A percentile compares a stretch with the other conserved stretches of the same genome.
phyloP scores from a whole-genome alignment of 371 early-diverging fungal genomes.

The Rhizopus stolonifer region DNA sequence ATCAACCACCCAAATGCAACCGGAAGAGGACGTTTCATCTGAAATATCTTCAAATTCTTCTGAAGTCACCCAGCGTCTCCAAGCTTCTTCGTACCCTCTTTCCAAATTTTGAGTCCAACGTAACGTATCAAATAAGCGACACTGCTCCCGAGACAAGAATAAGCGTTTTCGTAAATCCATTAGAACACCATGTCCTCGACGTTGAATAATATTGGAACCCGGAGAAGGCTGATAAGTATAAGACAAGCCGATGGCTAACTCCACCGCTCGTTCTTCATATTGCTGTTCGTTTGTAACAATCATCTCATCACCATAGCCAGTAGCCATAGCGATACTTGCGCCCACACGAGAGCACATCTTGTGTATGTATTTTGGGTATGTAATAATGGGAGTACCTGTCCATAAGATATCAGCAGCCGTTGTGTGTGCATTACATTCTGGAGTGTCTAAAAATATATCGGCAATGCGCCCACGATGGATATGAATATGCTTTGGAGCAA shows the following conservation, averaged over 20 bases:
- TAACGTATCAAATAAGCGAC: slow-evolving; percentile 82
- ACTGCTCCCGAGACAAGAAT: slow-evolving; percentile 74
- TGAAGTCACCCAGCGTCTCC: slow-evolving; percentile 75
- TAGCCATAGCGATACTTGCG: slow-evolving; percentile 83
- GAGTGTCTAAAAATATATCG: slow-evolving; percentile 90
- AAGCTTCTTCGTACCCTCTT: slow-evolving; percentile 69
- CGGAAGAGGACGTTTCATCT: slow-evolving; percentile 9
- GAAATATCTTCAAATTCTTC: slow-evolving; percentile 56
- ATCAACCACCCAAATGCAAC: slow-evolving; percentile 50
- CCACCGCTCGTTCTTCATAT: slow-evolving; percentile 80
- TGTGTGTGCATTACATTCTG: slow-evolving; percentile 94
- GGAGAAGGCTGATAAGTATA: slow-evolving; percentile 47
- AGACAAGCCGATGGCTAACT: slow-evolving; percentile 55
- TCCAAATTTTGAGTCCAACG: slow-evolving; percentile 90
- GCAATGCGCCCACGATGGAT: slow-evolving; percentile 93
- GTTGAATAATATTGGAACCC: slow-evolving; percentile 30
- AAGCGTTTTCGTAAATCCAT: slow-evolving; percentile 73
- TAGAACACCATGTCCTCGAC: slow-evolving; percentile 61
- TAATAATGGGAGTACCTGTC: slow-evolving; percentile 92
- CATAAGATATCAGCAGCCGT: slow-evolving; percentile 93
- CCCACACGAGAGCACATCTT: slow-evolving; percentile 93
- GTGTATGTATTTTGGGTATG: slow-evolving; percentile 86
- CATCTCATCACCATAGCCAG: slow-evolving; percentile 84
- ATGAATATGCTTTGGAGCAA: slow-evolving; percentile 90
- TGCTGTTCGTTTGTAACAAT: slow-evolving; percentile 72